Evolutionary conservation across 345 rosid species (phyloP).

Genomic region (Corchorus olitorius): DNA sequence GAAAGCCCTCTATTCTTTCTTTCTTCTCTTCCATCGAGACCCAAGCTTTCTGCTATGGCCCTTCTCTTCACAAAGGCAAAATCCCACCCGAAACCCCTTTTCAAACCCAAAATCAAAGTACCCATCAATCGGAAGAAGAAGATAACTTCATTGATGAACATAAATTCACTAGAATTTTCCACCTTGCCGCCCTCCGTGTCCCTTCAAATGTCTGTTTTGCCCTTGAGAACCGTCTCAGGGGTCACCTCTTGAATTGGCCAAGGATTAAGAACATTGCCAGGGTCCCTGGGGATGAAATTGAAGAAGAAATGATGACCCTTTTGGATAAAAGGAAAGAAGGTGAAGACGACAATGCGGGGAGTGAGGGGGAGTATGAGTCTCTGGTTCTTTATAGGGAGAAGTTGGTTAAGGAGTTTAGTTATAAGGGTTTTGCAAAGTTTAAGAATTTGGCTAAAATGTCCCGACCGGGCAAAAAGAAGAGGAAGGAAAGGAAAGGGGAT

Average conservation of each 20-base stretch:
- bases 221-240: slow-evolving; percentile 18
- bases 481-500: slow-evolving; percentile 33
- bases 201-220: slow-evolving; percentile 12
- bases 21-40: slow-evolving; percentile 28
- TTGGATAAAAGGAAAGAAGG: not conserved
- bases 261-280: slow-evolving; percentile 21
- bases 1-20: slow-evolving; percentile 37
- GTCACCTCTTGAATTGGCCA: slow-evolving; percentile 23
- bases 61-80: slow-evolving; percentile 76
- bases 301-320: slow-evolving; percentile 13
- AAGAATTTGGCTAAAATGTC: slow-evolving; percentile 83
- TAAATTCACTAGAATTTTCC: slow-evolving; percentile 44
- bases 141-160: slow-evolving; percentile 38
- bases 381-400: slow-evolving; percentile 14
- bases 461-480: slow-evolving; percentile 60
- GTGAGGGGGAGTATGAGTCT: not conserved
- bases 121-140: slow-evolving; percentile 33
- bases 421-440: slow-evolving; percentile 66
- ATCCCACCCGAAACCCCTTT: slow-evolving; percentile 31
- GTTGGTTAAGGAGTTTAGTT: slow-evolving; percentile 60
- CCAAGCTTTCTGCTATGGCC: slow-evolving; percentile 57
- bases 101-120: slow-evolving; percentile 17
- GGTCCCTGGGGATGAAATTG: slow-evolving; percentile 15
- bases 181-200: slow-evolving; percentile 15
- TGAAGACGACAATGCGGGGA: not conserved